phyloP scores from a whole-genome alignment of 352 stramenopile genomes.

The Phytophthora fragariaefolia region DNA sequence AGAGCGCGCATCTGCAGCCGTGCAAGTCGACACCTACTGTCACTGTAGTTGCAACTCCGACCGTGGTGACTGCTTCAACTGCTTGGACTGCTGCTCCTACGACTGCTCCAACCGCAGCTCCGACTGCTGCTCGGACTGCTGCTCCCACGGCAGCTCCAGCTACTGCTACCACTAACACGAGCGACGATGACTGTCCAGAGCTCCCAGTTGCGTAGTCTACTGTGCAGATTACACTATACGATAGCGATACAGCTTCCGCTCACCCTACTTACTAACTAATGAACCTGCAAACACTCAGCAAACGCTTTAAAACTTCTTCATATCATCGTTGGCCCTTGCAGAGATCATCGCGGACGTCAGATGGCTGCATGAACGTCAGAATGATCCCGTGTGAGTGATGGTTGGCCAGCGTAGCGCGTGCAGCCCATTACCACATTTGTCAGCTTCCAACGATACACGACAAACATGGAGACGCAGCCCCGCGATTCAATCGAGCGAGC shows the following conservation, averaged over 20 bases:
- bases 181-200: constrained; percentile 24
- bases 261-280: constrained; percentile 17
- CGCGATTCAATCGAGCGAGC: constrained; percentile 15
- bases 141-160: neutral
- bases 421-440: constrained; percentile 3
- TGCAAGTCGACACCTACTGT: constrained; percentile 27
- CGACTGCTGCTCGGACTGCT: neutral
- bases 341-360: constrained; percentile 1
- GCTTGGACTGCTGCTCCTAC: neutral
- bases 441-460: neutral
- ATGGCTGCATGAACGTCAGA: constrained; percentile 31
- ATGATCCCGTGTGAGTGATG: constrained; percentile 14
- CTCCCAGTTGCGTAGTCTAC: constrained; percentile 15
- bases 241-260: neutral
- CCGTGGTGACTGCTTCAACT: constrained; percentile 13
- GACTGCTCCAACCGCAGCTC: neutral
- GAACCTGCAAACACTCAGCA: constrained; percentile 17
- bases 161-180: neutral
- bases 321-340: neutral
- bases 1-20: constrained; percentile 32
- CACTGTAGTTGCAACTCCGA: constrained; percentile 10
- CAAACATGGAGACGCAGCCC: neutral
- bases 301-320: constrained; percentile 3
- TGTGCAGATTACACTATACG: neutral
- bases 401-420: neutral